Evolutionary conservation across 805 yeast genomes (phyloP), one percentile per base, ranked within the genome.

Genomic region (Saturnispora hagleri): DNA sequence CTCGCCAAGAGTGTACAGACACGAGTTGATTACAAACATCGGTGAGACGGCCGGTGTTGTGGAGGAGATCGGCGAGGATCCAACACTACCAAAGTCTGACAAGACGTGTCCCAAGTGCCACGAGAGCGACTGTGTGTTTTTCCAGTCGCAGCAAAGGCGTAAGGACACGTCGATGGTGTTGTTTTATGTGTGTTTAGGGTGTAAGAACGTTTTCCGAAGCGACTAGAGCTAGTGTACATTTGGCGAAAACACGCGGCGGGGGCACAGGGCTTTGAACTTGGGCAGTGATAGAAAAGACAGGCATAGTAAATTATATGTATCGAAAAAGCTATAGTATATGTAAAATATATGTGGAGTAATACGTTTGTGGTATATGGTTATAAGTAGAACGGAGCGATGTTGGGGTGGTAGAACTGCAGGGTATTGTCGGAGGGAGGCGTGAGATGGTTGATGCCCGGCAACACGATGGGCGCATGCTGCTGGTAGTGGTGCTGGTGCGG

Each of bases 1-100:
- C 52, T 80, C 86, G 59, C 84, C 96, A 33, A 79, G 85, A 64
- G 96, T 93, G 38, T 89, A 88, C 67, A 76, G 97, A 58, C 95
- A 93, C 67, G 98, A 93, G 70, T 76, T 91, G 70, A 85, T 89
- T 58, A 81, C 97, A 13, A 85, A 86, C 61, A 88, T 91, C 57
- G 96, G 87, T 63, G 97, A 88, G 65, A 91, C 97, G 2, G 98
- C 98, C 1, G 98, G 98, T 61, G 96, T 87, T 50, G 96, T 93
- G 40, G 90, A 87, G 65, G 98, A 91, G 67, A 86, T 93, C 58
- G 97, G 97, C 1, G 75, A 84, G 24, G 99, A 93, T 69, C 98
- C 98, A n/a, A 93, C 99, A 2, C 81, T 93, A 64, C 99, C 99
- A 51, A 76, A 97, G 58, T 86, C 96, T 1, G 93, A 91, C 67